These are phyloP conservation scores for Thermothelomyces thermophilus DNA, from an alignment of 2,329 filamentous ascomycete species.

Conservation along the genomic window DNA sequence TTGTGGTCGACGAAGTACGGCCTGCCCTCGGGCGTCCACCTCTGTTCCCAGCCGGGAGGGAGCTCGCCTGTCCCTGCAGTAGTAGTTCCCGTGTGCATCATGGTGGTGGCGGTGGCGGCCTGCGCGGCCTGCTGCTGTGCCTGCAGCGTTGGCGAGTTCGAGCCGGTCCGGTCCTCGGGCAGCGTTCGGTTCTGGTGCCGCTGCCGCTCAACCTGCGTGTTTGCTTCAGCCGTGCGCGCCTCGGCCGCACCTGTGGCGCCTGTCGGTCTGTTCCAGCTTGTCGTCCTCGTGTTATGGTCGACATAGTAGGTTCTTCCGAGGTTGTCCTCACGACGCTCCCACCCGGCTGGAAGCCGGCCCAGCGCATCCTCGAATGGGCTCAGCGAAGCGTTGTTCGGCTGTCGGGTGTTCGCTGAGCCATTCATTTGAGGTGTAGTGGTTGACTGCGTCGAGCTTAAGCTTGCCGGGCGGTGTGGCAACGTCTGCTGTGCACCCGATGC, in stretches of 20 bases:
- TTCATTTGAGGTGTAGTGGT: slow-evolving; percentile 29
- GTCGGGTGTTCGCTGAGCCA: slow-evolving; percentile 35
- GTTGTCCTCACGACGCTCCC: slow-evolving; percentile 94
- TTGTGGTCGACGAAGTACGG: slow-evolving; percentile 99
- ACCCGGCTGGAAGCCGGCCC: slow-evolving; percentile 83
- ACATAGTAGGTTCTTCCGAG: slow-evolving; percentile 95
- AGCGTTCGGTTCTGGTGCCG: slow-evolving; percentile 93
- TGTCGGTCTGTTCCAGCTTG: slow-evolving; percentile 89
- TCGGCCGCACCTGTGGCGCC: slow-evolving; percentile 65
- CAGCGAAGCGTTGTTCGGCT: slow-evolving; percentile 47
- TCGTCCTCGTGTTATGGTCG: slow-evolving; percentile 93
- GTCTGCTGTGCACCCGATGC: slow-evolving; percentile 36
- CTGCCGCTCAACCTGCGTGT: slow-evolving; percentile 86
- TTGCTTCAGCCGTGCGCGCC: slow-evolving; percentile 74
- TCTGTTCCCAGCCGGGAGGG: slow-evolving; percentile 91
- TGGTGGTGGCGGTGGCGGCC: slow-evolving; percentile 57
- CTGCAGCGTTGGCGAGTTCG: slow-evolving; percentile 77
- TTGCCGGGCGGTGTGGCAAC: slow-evolving; percentile 42
- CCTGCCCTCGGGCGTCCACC: slow-evolving; percentile 89
- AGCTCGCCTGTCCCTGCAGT: slow-evolving; percentile 92
- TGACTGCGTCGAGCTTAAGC: slow-evolving; percentile 34
- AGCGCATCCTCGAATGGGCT: slow-evolving; percentile 97
- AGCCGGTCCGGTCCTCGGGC: slow-evolving; percentile 89
- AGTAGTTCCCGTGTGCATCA: slow-evolving; percentile 93
- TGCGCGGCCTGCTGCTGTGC: slow-evolving; percentile 41